Conservation (phyloP, 768 basidiomycete species). For the Termitomyces sp. region DNA sequence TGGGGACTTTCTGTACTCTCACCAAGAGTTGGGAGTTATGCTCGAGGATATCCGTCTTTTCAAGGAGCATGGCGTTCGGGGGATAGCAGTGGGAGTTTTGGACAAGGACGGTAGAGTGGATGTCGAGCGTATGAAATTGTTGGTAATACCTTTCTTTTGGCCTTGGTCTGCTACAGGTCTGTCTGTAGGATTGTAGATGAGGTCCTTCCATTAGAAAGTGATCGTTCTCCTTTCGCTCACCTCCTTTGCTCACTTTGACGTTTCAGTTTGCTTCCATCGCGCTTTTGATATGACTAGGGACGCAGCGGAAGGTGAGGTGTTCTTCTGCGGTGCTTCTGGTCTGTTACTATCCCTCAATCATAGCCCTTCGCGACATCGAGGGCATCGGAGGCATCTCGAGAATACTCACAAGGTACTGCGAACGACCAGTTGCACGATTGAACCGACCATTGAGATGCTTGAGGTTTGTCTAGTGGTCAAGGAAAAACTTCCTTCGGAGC, state of each 20-base stretch:
- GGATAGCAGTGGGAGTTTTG: conserved; percentile 66
- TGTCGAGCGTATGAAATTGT: conserved; percentile 51
- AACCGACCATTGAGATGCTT: not conserved
- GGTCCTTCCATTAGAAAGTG: conserved; percentile 60
- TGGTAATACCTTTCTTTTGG: conserved; percentile 14
- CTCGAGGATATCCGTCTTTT: conserved; percentile 62
- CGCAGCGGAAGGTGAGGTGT: conserved; percentile 40
- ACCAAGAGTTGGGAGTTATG: conserved; percentile 67
- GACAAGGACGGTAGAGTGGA: conserved; percentile 54
- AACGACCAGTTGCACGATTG: not conserved
- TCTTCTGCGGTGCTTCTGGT: not conserved
- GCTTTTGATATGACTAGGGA: conserved; percentile 72
- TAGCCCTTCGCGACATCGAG: conserved; percentile 44
- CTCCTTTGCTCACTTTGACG: not conserved
- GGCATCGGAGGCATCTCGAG: conserved; percentile 63
- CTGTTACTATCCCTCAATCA: not conserved
- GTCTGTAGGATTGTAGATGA: conserved; percentile 41
- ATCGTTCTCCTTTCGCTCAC: not conserved
- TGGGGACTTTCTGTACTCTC: conserved; percentile 75
- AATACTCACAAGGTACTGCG: conserved; percentile 64
- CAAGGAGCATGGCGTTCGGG: conserved; percentile 49
- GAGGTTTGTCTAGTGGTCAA: conserved; percentile 41
- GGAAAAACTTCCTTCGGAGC: conserved; percentile 35
- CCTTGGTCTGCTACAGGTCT: not conserved
- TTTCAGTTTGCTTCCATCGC: conserved; percentile 69